Evolutionary conservation across 169 alveolate species (phyloP).

Genomic region (Plasmodium billcollinsi): DNA sequence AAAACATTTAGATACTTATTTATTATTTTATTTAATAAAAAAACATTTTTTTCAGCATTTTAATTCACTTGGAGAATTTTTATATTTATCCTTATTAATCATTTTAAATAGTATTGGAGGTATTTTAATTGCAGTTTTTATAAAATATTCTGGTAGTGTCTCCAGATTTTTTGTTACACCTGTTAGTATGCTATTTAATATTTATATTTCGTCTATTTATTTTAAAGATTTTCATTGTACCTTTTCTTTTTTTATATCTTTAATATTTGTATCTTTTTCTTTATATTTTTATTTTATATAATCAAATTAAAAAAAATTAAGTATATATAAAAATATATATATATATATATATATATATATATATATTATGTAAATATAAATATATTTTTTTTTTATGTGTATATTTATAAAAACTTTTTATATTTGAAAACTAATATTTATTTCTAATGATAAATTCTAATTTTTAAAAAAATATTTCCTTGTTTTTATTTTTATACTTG

Average conservation of each 20-base stretch:
- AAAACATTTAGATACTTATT: not conserved
- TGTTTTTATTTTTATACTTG: too few species aligned
- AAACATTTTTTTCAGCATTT: slow-evolving; percentile 14
- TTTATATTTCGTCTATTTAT: slow-evolving; percentile 57
- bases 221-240: slow-evolving; percentile 64
- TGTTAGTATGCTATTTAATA: slow-evolving; percentile 43
- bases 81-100: slow-evolving; percentile 15
- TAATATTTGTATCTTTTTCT: slow-evolving; percentile 52
- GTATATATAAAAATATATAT: not conserved
- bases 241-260: slow-evolving; percentile 36
- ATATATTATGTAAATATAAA: not conserved
- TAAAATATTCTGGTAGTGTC: slow-evolving; percentile 36
- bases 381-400: not conserved
- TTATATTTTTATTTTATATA: slow-evolving; percentile 25
- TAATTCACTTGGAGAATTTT: slow-evolving; percentile 41
- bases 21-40: slow-evolving; percentile 3
- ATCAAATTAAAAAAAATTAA: not conserved
- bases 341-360: slow-evolving; percentile 1
- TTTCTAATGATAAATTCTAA: too few species aligned
- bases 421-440: too few species aligned
- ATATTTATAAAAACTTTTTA: too few species aligned
- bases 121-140: slow-evolving; percentile 28
- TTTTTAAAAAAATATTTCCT: too few species aligned
- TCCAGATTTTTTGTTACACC: slow-evolving; percentile 64
- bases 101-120: slow-evolving; percentile 49